Base-by-base conservation (phyloP, 2,329 filamentous ascomycete genomes). In the Metarhizium brunneum region DNA sequence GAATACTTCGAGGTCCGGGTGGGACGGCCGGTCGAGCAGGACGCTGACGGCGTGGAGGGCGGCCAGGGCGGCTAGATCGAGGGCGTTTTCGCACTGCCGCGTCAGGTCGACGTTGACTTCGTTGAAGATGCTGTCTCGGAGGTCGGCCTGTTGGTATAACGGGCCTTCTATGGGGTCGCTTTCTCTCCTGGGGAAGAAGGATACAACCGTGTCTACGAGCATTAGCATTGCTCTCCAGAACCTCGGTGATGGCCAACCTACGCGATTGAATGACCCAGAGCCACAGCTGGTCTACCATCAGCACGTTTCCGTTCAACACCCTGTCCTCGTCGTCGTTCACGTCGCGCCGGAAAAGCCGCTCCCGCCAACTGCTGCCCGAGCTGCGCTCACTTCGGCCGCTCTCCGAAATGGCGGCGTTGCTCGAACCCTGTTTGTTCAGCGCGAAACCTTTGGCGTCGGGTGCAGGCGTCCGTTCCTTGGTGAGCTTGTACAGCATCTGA, bases 241-340 rank as follows among this genome's bases (percentile, higher is more conserved):
- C 25, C 3, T 25, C 3, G 25, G 25, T 1, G 1, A 25, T 25
- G 25, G 25, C 25, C 25, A 25, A 68, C 76, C 68, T 63, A 80
- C 78, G 76, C 16, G 71, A 76, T 54, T 81, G 73, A n/a, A 82
- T 72, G 0, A 73, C 76, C 79, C 79, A 82, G 0, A 86, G 65
- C 83, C 83, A 86, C 1, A 86, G 65, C 61, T 86, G 83, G 56
- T 86, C 84, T 0, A 86, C 80, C 81, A 86, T 86, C n/a, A 86
- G 65, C 2, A 82, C 74, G 43, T 85, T 84, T 0, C 82, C 80
- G 30, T 81, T 74, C 2, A 76, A 63, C 2, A 80, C 66, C 10
- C 71, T 68, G 2, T 71, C 72, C 0, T 67, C 64, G 1, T 62
- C 61, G 2, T 63, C 56, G 2, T 54, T 58, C 5, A 57, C 60